These are phyloP conservation scores for Exophiala phaeomuriformis DNA, from an alignment of 2,329 filamentous ascomycete genomes.

Conservation along the genomic window DNA sequence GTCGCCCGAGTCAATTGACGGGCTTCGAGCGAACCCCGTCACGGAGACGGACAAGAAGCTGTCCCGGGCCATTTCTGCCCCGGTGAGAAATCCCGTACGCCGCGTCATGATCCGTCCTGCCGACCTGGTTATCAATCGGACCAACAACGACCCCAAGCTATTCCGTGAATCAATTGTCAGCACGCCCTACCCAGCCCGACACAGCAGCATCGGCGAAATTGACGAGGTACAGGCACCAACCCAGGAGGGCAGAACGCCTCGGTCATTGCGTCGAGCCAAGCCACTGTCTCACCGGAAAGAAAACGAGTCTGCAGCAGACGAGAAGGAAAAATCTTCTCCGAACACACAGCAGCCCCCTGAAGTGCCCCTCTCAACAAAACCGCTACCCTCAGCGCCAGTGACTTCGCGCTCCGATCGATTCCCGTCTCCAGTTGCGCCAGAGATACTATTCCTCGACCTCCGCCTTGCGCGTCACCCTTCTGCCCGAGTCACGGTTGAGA, in stretches of 20 bases:
- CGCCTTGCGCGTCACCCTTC: slow-evolving; percentile 19
- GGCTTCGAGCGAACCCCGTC: slow-evolving; percentile 22
- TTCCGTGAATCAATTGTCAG: slow-evolving; percentile 26
- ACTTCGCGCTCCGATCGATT: slow-evolving; percentile 20
- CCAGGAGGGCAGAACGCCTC: not conserved
- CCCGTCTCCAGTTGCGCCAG: slow-evolving; percentile 21
- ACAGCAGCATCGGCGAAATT: slow-evolving; percentile 19
- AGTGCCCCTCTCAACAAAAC: slow-evolving; percentile 14
- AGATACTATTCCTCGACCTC: slow-evolving; percentile 25
- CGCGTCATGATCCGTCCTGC: slow-evolving; percentile 26
- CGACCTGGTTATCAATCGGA: slow-evolving; percentile 22
- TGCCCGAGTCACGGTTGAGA: slow-evolving; percentile 14
- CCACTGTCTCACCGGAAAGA: slow-evolving; percentile 8
- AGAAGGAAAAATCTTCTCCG: slow-evolving; percentile 4
- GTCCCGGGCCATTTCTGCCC: slow-evolving; percentile 23
- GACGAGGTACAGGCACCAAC: not conserved
- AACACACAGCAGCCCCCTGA: slow-evolving; percentile 5
- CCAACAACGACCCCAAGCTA: slow-evolving; percentile 12
- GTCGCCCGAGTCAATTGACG: slow-evolving; percentile 16
- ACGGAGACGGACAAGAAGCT: slow-evolving; percentile 17
- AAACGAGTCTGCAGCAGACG: slow-evolving; percentile 3
- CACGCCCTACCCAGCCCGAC: slow-evolving; percentile 25
- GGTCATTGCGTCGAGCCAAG: slow-evolving; percentile 2
- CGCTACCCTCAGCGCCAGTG: not conserved
- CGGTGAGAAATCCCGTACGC: slow-evolving; percentile 20